Base-by-base conservation (phyloP, 2,329 filamentous ascomycete genomes). In the Chalara sp. region DNA sequence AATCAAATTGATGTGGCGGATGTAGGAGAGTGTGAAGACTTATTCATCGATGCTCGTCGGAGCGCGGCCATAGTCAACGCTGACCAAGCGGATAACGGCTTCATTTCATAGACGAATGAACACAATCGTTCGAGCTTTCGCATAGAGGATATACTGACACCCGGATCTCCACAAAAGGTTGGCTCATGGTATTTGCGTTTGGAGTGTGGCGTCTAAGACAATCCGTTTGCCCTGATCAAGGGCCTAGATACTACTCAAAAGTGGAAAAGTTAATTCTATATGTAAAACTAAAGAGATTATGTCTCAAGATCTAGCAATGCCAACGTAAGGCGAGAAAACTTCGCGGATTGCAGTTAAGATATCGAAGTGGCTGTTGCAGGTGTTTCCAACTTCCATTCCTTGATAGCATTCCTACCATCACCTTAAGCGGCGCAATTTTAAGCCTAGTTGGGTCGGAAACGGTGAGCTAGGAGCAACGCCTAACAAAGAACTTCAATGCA, bases 31-130 rank as follows among this genome's bases (percentile, higher is more conserved):
- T 91, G 87, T 67, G 86, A 91, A 67, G 86, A 89, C 63, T 72
- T 93, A 47, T 92, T 93, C 74, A 80, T 92, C 58, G 88, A 93
- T 69, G 86, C 87, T 46, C 83, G 83, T 64, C 80, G 87, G 60
- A 92, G 88, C 68, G 87, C 88, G 56, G 72, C 76, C 55, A 78
- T 91, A 59, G 78, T 90, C 61, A 72, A 69, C 47, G 72, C 79
- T 65, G 81, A 10, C 28, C 43, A 83, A 69, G 78, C 78, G 50
- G 81, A 79, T 58, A 76, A 74, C 59, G 80, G 76, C 53, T 91
- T 84, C 70, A 64, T 63, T 51, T 63, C 61, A 49, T 64, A 63
- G 51, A 54, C 52, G 44, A 49, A 43, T 44, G 47, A 21, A 21
- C 21, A 21, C 21, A 21, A 21, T 21, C 21, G 21, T 21, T 21